These are phyloP conservation scores for Pleurozium schreberi DNA, from an alignment of 225 moss, liverwort and hornwort genomes.

Conservation along the genomic window DNA sequence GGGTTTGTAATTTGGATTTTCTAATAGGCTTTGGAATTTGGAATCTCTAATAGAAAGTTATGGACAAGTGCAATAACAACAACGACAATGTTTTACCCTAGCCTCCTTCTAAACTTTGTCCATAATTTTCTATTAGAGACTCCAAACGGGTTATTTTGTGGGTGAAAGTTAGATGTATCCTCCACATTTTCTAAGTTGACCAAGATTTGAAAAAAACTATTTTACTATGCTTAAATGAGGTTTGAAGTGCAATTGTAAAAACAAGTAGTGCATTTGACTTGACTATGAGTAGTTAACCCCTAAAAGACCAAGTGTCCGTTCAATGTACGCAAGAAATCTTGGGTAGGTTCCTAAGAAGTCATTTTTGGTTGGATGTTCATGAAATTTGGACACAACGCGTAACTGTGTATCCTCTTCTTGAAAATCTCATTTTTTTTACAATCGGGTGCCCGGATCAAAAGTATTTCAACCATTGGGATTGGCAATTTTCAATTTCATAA, in stretches of 20 bases:
- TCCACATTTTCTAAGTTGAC: neutral
- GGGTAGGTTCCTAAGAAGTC: too few relatives aligned
- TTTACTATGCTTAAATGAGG: neutral
- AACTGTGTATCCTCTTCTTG: too few relatives aligned
- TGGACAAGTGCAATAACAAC: neutral
- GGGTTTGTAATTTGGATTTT: too few relatives aligned
- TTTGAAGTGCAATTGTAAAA: neutral
- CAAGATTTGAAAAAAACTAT: neutral
- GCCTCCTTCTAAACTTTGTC: neutral
- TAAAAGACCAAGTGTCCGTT: too few relatives aligned
- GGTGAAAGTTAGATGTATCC: fast-evolving
- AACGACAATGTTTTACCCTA: neutral
- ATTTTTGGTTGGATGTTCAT: too few relatives aligned
- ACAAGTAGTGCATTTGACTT: neutral
- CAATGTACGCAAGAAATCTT: too few relatives aligned
- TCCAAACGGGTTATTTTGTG: fast-evolving
- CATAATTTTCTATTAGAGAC: neutral
- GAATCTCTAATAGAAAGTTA: neutral
- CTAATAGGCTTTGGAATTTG: too few relatives aligned
- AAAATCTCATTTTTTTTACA: too few relatives aligned
- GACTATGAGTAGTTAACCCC: neutral
- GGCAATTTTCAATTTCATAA: too few relatives aligned
- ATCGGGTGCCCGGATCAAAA: too few relatives aligned
- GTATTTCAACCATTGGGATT: too few relatives aligned
- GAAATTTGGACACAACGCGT: too few relatives aligned